Base-by-base conservation (phyloP, 2,329 filamentous ascomycete species). In the Coleophoma cylindrospora region DNA sequence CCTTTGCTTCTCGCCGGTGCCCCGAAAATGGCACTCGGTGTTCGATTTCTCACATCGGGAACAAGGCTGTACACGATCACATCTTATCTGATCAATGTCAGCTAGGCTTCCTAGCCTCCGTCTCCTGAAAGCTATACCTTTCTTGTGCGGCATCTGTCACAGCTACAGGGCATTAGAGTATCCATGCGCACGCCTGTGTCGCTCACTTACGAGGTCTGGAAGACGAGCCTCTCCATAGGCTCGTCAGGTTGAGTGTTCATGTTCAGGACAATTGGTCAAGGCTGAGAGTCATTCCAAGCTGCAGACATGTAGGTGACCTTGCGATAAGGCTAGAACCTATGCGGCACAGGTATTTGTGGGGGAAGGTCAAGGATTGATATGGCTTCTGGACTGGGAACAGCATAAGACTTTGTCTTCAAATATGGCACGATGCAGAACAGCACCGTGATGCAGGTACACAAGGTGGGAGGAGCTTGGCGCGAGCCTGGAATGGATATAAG, bases 61-160 rank as follows among this genome's bases (percentile, higher is more conserved):
- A 57, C 77, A 80, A 12, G 77, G 77, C 13, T 69, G 63, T 43
- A 70, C 70, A 3, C 76, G 72, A 58, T 79, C 73, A 59, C 77
- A 80, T 66, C 77, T 80, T 36, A 80, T 73, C 68, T 79, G 70
- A 55, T 68, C 67, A 45, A 45, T 27, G 27, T 27, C 27, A 27
- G 27, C 19, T 2, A 3, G 19, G 3, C 27, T 27, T 27, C 6
- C 27, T 10, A 10, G 27, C 9, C 27, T 3, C 27, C 3, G 7
- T 22, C 33, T 21, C 34, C 36, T 19, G 21, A 27, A 40, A 34
- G 43, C 1, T 7, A 38, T 43, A 73, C 71, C 66, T 73, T 74
- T 50, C 71, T 66, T 34, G 68, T 66, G 47, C 71, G 68, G 55
- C 71, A 74, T 62, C 70, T 61, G 50, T 73, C 69, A 55, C 71